Base-by-base conservation (phyloP, 2,329 filamentous ascomycete species). In the Ceratocystiopsis sp. region DNA sequence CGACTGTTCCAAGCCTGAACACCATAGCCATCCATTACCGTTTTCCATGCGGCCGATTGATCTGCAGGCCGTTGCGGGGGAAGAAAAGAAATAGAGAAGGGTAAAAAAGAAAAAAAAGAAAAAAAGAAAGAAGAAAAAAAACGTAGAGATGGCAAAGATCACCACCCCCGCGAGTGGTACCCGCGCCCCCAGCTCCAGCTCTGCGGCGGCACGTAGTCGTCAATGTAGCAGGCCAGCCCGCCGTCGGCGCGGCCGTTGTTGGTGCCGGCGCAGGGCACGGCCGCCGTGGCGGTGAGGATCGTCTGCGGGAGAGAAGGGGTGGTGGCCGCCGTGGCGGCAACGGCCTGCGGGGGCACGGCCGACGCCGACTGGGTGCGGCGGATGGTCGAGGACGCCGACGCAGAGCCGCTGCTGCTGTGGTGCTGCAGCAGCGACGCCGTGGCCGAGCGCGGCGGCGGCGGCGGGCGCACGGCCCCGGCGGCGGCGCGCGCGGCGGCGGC, bases 141-240 rank as follows among this genome's bases (percentile, higher is more conserved):
- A 19, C 35, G 17, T 19, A 37, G 17, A 11, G n/a, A 18, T 17
- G 18, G 14, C 25, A 37, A 15, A 34, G 32, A 19, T n/a, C 37
- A 49, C 48, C 48, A 49, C 6, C 48, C 48, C n/a, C 44, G 42
- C 15, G 35, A 34, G 41, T 50, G 42, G 42, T 47, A 48, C 34
- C 45, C 42, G 16, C 29, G 29, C 21, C 15, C 40, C 35, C 25
- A 46, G 38, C 34, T 40, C 42, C 45, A 50, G 38, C 40, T 43
- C 14, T 41, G 34, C 9, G 47, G 43, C 7, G 39, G 32, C 17
- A 33, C 41, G 39, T 43, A 43, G 38, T 46, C 43, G 14, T 44
- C 44, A 1, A 44, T 42, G 29, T 42, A 48, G 34, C n/a, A n/a
- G n/a, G n/a, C n/a, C n/a, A n/a, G n/a, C n/a, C n/a, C n/a, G n/a